Base-by-base conservation (phyloP, 257 asterid species). In the Cordia subcordata region DNA sequence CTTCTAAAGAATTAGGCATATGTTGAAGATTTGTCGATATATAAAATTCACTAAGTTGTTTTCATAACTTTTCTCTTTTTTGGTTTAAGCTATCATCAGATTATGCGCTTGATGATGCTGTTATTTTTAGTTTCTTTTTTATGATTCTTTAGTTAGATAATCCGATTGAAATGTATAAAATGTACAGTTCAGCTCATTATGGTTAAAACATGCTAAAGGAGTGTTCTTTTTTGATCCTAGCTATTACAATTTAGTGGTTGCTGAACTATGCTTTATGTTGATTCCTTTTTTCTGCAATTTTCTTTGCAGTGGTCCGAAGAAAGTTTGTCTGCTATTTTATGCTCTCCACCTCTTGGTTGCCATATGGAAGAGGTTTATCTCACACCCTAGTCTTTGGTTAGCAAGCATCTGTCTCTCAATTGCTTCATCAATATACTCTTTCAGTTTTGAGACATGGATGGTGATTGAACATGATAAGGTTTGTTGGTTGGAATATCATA, bases 381-480 rank as follows among this genome's bases (percentile, higher is more conserved):
- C 89, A 35, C 61, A 60, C 69, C 83, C 92, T 1, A 56, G 77
- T 61, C 51, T 82, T 65, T 83, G 86, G 92, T 59, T 89, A 55
- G 68, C 90, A 17, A 79, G 85, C 74, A 71, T 86, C 61, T 73
- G 81, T 66, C 83, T 89, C 32, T 80, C 95, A 32, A 64, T 89
- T 65, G 85, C 99, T 44, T 81, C 96, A 44, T 78, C 87, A 8
- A 82, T 86, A 73, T 89, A 77, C 71, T 89, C 70, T 66, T 83
- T 85, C 70, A 60, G 87, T 62, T 93, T 93, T 15, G 97, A 89
- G 79, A 70, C 95, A 51, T 89, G 94, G 96, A 85, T 93, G 94
- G 90, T 89, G 16, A 72, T 82, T 46, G 97, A 86, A 75, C 86
- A 82, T 50, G 88, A 82, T 39, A 85, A 93, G 97, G 99, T 92